Evolutionary conservation across 2,329 filamentous ascomycete genomes (phyloP).

Genomic region (Pyrenochaeta sp.): DNA sequence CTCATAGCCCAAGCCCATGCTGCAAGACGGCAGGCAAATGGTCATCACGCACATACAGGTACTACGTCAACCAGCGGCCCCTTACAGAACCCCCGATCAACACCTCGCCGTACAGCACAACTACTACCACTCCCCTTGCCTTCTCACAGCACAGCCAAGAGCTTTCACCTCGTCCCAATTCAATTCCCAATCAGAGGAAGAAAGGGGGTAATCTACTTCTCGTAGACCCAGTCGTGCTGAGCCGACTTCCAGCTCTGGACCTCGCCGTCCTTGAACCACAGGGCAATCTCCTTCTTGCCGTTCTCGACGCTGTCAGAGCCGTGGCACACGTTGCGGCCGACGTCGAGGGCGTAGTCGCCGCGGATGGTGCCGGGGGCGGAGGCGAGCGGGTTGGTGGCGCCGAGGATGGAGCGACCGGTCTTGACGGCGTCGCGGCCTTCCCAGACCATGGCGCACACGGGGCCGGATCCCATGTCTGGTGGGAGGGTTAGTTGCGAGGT

Average conservation of each 20-base stretch:
- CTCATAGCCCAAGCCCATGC: constrained; percentile 16
- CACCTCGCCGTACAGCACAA: background rate
- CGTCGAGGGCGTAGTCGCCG: constrained; percentile 86
- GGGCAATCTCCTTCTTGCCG: constrained; percentile 98
- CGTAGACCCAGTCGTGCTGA: constrained; percentile 95
- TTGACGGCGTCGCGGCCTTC: constrained; percentile 99
- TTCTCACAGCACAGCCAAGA: constrained; percentile 2
- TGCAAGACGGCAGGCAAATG: background rate
- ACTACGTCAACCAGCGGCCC: too few relatives aligned
- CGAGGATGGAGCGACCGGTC: constrained; percentile 95
- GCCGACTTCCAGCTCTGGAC: constrained; percentile 83
- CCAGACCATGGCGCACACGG: constrained; percentile 99
- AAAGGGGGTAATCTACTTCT: constrained; percentile 69
- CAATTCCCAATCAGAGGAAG: too few relatives aligned
- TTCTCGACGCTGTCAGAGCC: constrained; percentile 98
- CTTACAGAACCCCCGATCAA: too few relatives aligned
- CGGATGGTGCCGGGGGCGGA: constrained; percentile 98
- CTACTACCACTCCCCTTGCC: constrained; percentile 3
- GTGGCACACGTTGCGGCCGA: constrained; percentile 99
- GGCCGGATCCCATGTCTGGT: constrained; percentile 95
- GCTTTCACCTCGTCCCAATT: too few relatives aligned
- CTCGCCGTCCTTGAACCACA: constrained; percentile 96
- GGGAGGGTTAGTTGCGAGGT: constrained; percentile 9
- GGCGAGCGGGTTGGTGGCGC: constrained; percentile 97
- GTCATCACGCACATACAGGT: too few relatives aligned